Percentiles rank a stretch among this genome's conserved stretches.
Conservation (phyloP, 1,284 basidiomycete species). For the Ganoderma meredithae region DNA sequence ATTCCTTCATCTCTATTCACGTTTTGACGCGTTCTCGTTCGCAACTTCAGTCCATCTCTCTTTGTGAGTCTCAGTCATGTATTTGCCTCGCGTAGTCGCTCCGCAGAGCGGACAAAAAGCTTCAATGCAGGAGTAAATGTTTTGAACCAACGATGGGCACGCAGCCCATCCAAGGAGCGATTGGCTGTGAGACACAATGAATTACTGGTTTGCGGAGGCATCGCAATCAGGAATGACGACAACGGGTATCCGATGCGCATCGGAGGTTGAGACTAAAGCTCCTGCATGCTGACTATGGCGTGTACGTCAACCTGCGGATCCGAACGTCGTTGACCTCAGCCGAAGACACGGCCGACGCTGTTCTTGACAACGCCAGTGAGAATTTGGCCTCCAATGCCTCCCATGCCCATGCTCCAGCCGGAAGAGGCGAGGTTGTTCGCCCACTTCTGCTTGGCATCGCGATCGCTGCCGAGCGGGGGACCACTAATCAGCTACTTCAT, state of each 20-base stretch:
- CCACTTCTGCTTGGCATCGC: slow-evolving; percentile 89
- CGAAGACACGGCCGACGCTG: slow-evolving; percentile 79
- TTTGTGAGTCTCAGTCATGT: slow-evolving; percentile 28
- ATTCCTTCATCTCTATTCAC: slow-evolving; percentile 1
- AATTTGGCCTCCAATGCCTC: slow-evolving; percentile 82
- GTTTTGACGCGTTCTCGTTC: slow-evolving; percentile 8
- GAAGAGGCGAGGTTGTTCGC: slow-evolving; percentile 71
- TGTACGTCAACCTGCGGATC: background rate
- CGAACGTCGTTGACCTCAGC: slow-evolving; percentile 25
- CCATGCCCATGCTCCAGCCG: slow-evolving; percentile 69
- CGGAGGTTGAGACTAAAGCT: background rate
- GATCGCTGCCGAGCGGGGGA: slow-evolving; percentile 61
- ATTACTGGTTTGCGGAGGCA: background rate
- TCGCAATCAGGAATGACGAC: background rate
- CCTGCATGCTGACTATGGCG: background rate
- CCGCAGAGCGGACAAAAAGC: slow-evolving; percentile 39
- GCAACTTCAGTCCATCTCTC: slow-evolving; percentile 17
- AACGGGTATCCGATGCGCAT: background rate
- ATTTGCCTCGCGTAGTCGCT: slow-evolving; percentile 35
- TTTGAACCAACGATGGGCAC: slow-evolving; percentile 1
- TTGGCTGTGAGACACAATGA: slow-evolving; percentile 8
- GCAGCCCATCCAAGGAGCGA: background rate
- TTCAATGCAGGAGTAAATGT: slow-evolving; percentile 26
- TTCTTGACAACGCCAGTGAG: slow-evolving; percentile 82
- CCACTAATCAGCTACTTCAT: slow-evolving; percentile 8